phyloP scores from a whole-genome alignment of 192 early-diverging fungal genomes.

The Gaertneriomyces semiglobifer region DNA sequence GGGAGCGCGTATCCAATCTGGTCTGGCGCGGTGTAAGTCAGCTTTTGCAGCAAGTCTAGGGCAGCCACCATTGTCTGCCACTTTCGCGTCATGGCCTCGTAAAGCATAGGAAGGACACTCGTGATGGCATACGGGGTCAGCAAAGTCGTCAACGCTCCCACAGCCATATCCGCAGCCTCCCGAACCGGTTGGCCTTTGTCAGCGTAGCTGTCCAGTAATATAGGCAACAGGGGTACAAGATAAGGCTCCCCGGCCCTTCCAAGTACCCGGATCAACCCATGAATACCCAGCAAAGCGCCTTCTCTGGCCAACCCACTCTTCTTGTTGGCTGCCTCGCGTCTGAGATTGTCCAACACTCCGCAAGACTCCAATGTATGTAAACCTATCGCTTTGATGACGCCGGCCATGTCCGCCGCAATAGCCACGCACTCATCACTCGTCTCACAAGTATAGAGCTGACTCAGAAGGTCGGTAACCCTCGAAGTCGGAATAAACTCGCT shows the following conservation, averaged over 20 bases:
- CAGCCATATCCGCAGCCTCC: constrained; percentile 44
- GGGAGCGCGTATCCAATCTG: constrained; percentile 43
- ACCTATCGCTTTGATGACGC: constrained; percentile 27
- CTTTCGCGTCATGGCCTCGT: constrained; percentile 35
- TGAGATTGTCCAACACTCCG: constrained; percentile 36
- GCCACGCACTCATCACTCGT: constrained; percentile 43
- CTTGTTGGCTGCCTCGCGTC: constrained; percentile 41
- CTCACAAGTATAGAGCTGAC: constrained; percentile 44
- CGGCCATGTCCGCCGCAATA: constrained; percentile 39
- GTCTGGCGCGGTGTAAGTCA: constrained; percentile 41
- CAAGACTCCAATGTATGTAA: constrained; percentile 29
- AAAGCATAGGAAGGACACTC: constrained; percentile 30
- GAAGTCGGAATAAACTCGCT: constrained; percentile 15
- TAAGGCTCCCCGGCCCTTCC: constrained; percentile 57
- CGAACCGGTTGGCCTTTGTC: constrained; percentile 50
- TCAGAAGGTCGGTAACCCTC: constrained; percentile 27
- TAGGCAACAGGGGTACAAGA: constrained; percentile 54
- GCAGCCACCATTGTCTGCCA: constrained; percentile 51
- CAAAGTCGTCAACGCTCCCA: constrained; percentile 12
- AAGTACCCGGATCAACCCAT: constrained; percentile 32
- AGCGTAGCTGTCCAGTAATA: constrained; percentile 58
- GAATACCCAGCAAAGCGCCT: constrained; percentile 42
- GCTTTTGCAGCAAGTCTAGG: constrained; percentile 28
- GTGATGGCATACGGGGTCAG: constrained; percentile 20
- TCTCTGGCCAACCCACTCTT: constrained; percentile 48